Conservation (phyloP, 2,329 filamentous ascomycete species). For the Scytalidium lignicola region DNA sequence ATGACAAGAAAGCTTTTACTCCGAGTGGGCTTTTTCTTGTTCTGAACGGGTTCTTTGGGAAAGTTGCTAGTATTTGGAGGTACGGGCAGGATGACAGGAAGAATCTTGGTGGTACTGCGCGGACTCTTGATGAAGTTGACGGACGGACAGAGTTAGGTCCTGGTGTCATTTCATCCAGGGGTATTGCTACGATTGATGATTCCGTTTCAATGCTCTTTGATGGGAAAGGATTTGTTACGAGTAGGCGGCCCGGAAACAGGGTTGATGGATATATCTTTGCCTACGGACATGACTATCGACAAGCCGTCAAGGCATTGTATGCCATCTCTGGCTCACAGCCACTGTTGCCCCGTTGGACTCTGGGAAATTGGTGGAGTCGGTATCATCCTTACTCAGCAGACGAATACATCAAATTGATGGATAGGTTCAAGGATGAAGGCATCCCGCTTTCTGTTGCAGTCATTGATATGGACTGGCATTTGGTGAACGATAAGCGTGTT, state of each 20-base stretch:
- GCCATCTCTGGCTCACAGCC: slow-evolving; percentile 51
- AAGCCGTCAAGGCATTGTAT: slow-evolving; percentile 49
- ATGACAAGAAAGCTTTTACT: slow-evolving; percentile 52
- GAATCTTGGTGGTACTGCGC: slow-evolving; percentile 41
- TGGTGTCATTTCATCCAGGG: slow-evolving; percentile 45
- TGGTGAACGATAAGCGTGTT: slow-evolving; percentile 43
- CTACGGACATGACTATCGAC: slow-evolving; percentile 52
- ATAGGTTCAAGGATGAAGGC: slow-evolving; percentile 43
- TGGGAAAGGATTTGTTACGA: slow-evolving; percentile 44
- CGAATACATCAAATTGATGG: slow-evolving; percentile 53
- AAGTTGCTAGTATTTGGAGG: slow-evolving; percentile 41
- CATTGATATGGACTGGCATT: slow-evolving; percentile 64
- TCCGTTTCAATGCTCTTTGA: slow-evolving; percentile 52
- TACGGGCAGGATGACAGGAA: slow-evolving; percentile 39
- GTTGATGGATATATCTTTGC: slow-evolving; percentile 56
- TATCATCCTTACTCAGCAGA: slow-evolving; percentile 53
- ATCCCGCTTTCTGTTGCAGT: slow-evolving; percentile 56
- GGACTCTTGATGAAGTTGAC: slow-evolving; percentile 50
- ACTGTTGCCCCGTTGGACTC: slow-evolving; percentile 48
- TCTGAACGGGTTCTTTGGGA: slow-evolving; percentile 31
- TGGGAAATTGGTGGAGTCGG: slow-evolving; percentile 63
- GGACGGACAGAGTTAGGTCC: slow-evolving; percentile 44
- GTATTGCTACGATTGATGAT: slow-evolving; percentile 50
- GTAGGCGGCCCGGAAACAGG: slow-evolving; percentile 39
- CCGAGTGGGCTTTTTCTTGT: slow-evolving; percentile 43